Base-by-base conservation (phyloP, 352 stramenopile species). In the Phytophthora nicotianae region DNA sequence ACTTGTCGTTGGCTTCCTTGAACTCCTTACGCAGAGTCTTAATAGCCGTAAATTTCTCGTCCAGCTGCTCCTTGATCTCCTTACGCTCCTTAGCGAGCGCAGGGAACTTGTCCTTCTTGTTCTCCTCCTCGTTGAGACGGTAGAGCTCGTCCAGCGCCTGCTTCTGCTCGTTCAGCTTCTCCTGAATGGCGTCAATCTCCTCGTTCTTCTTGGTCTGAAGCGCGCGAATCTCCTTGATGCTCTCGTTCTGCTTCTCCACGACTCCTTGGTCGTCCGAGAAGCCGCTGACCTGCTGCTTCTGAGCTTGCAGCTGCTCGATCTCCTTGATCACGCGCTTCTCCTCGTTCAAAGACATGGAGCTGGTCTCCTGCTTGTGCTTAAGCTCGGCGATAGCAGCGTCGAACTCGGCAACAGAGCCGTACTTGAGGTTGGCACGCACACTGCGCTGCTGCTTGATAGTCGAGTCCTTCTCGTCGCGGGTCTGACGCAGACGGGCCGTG, bases 261-360 rank as follows among this genome's bases (percentile, higher is more conserved):
- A 86, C 69, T 24, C 80, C 81, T 41, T 97, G 79, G 50, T 98
- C 93, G 19, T 69, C 73, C 29, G 88, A 74, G 45, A 98, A 67
- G 50, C 90, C 86, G 57, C 79, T 75, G 27, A 98, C 83, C 56
- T 94, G 84, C 16, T 91, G 77, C 77, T 98, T 98, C 62, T 95
- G 93, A 23, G 78, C 56, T 65, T 97, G 81, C 24, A 98, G 67
- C 19, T 77, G 77, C 59, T 98, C 95, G 59, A 99, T 98, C 65
- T 99, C 95, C 77, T 98, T 98, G 68, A 99, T 95, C 24, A 99
- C 79, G 47, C 91, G 93, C 89, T 99, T 99, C 74, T 99, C 97
- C 49, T 98, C 97, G 21, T 82, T 89, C 5, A 99, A 74, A 54
- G 85, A 92, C 97, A 99, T 99, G 61, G 93, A 98, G 40, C 84